Evolutionary conservation across 2,329 filamentous ascomycete species (phyloP).

Genomic region (Blastomyces percursus): DNA sequence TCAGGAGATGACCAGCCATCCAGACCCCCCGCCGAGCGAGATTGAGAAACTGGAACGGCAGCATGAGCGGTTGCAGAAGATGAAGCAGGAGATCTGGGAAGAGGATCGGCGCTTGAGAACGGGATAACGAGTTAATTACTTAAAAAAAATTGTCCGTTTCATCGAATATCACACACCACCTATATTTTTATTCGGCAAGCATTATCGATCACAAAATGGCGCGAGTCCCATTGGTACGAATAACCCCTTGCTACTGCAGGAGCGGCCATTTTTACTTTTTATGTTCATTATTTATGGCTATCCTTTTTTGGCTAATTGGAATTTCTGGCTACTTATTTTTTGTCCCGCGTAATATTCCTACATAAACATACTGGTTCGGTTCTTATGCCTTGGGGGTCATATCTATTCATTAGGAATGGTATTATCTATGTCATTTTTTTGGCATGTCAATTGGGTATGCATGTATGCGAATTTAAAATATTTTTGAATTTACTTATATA

Average conservation of each 20-base stretch:
- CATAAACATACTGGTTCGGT: too few relatives aligned
- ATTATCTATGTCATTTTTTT: not conserved
- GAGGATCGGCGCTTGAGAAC: constrained; percentile 29
- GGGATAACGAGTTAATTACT: not conserved
- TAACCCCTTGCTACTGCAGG: too few relatives aligned
- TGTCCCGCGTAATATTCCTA: too few relatives aligned
- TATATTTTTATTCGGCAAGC: not conserved
- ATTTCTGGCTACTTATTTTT: too few relatives aligned
- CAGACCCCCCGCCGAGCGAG: constrained; percentile 39
- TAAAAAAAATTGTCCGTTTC: not conserved
- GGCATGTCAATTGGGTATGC: not conserved
- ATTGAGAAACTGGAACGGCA: constrained; percentile 43
- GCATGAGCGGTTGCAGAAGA: constrained; percentile 43
- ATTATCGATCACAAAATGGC: too few relatives aligned
- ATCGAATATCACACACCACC: not conserved
- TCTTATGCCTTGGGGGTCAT: not conserved
- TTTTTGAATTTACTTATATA: not conserved
- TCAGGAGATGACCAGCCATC: constrained; percentile 31
- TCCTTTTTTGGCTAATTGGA: too few relatives aligned
- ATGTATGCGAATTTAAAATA: not conserved
- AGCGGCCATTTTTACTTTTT: too few relatives aligned
- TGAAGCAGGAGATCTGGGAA: constrained; percentile 49
- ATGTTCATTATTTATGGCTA: too few relatives aligned
- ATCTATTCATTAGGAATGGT: not conserved
- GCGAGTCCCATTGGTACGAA: too few relatives aligned